Conservation (phyloP, 305 asterid genomes). For the Euphrasia arctica region DNA sequence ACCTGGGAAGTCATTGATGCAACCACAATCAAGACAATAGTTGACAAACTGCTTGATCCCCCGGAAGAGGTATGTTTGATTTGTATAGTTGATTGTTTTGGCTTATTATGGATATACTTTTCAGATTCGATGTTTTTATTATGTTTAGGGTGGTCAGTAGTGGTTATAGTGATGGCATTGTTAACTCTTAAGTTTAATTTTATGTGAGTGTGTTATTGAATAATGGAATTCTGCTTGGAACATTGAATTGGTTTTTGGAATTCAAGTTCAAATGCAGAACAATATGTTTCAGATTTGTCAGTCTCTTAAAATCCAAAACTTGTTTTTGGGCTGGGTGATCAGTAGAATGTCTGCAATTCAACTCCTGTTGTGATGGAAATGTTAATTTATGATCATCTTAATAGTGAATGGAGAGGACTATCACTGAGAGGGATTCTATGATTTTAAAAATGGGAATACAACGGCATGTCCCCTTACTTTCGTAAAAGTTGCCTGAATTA, state of each 20-base stretch:
- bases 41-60: constrained; percentile 97
- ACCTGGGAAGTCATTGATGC: constrained; percentile 99
- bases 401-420: background rate
- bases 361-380: constrained; percentile 10
- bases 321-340: background rate
- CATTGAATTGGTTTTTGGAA: background rate
- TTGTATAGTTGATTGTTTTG: constrained; percentile 18
- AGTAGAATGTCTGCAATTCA: background rate
- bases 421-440: too few species aligned
- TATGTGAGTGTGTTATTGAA: constrained; percentile 3
- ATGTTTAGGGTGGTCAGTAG: background rate
- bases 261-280: constrained; percentile 9
- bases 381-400: constrained; percentile 11
- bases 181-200: constrained; percentile 6
- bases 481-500: background rate
- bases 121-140: background rate
- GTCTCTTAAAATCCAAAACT: background rate
- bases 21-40: constrained; percentile 80
- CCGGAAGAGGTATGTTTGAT: constrained; percentile 86
- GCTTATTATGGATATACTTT: constrained; percentile 13
- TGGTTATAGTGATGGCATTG: constrained; percentile 2
- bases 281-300: constrained; percentile 9
- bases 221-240: constrained; percentile 9
- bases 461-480: background rate
- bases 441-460: background rate